Evolutionary conservation across 164 flowering plant genomes (phyloP).

Genomic region (Cinnamomum chago): DNA sequence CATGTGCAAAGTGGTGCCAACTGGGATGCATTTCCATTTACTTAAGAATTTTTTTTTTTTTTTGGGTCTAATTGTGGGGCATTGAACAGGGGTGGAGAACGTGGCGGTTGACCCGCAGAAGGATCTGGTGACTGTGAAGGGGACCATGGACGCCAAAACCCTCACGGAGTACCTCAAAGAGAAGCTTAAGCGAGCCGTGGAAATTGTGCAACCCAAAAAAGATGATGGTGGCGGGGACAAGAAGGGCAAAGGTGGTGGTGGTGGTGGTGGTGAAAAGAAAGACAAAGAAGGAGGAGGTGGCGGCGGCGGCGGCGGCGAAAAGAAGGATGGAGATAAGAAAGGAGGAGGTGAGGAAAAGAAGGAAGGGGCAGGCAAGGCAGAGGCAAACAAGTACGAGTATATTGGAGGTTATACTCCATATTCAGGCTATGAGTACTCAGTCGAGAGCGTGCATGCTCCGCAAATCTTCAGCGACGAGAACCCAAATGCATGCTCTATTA

Average conservation of each 20-base stretch:
- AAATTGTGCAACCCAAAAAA: slow-evolving; percentile 56
- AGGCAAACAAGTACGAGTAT: slow-evolving; percentile 21
- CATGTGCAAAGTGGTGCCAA: no score
- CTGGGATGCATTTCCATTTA: no score
- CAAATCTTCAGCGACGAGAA: slow-evolving; percentile 29
- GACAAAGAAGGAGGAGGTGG: slow-evolving; percentile 10
- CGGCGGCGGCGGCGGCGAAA: slow-evolving; percentile 10
- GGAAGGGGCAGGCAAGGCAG: slow-evolving; percentile 13
- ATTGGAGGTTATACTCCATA: neutral
- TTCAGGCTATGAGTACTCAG: slow-evolving; percentile 2
- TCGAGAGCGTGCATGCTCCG: slow-evolving; percentile 17
- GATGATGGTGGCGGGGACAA: slow-evolving; percentile 23
- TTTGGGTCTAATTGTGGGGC: no score
- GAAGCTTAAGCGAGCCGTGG: slow-evolving; percentile 56
- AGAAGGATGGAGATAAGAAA: slow-evolving; percentile 14
- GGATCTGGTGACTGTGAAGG: slow-evolving; percentile 67
- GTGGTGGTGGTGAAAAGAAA: slow-evolving; percentile 16
- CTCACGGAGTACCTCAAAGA: slow-evolving; percentile 41
- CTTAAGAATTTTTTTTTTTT: no score
- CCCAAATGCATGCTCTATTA: slow-evolving; percentile 24
- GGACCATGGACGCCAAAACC: slow-evolving; percentile 60
- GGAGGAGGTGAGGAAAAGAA: slow-evolving; percentile 13
- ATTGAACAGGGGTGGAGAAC: slow-evolving; percentile 51
- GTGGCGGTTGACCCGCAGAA: slow-evolving; percentile 46
- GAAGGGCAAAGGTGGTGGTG: slow-evolving; percentile 14